A percentile compares a stretch with the other conserved stretches of the same genome.
Conservation (phyloP, 2,329 filamentous ascomycete species). For the Huntiella decipiens region DNA sequence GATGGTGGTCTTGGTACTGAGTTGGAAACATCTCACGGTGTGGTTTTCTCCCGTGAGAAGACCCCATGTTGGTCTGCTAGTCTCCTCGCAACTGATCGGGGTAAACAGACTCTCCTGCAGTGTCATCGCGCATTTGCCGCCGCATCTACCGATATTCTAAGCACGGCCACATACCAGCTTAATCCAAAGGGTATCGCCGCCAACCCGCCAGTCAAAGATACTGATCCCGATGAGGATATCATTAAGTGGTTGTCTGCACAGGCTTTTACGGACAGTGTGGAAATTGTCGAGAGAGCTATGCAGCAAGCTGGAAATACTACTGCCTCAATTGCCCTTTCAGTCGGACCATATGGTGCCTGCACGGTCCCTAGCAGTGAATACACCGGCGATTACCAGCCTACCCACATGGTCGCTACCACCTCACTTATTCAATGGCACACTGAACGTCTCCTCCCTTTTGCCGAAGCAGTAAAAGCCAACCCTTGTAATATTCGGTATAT, state of each 20-base stretch:
- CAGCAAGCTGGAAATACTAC: neutral
- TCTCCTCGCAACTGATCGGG: constrained; percentile 34
- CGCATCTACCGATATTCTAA: constrained; percentile 41
- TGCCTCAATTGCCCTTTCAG: constrained; percentile 33
- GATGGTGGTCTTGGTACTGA: constrained; percentile 52
- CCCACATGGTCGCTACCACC: constrained; percentile 23
- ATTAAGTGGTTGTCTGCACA: constrained; percentile 20
- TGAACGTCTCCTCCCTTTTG: constrained; percentile 33
- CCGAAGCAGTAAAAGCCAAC: constrained; percentile 19
- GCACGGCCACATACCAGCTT: constrained; percentile 50
- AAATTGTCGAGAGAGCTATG: neutral
- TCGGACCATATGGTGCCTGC: constrained; percentile 48
- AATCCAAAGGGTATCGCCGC: constrained; percentile 35
- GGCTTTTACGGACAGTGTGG: neutral
- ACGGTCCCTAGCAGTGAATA: constrained; percentile 51
- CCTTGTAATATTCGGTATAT: constrained; percentile 30
- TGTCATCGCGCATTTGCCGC: constrained; percentile 37
- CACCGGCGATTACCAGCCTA: constrained; percentile 36
- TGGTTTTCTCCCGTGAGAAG: constrained; percentile 27
- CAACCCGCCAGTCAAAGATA: constrained; percentile 18
- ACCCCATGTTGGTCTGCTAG: constrained; percentile 51
- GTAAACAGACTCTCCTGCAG: constrained; percentile 24
- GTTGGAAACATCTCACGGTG: constrained; percentile 36
- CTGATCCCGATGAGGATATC: constrained; percentile 21
- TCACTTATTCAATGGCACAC: constrained; percentile 36